Percentiles rank a stretch among this genome's conserved stretches.
These are phyloP conservation scores for Onygenales sp. DNA, from an alignment of 2,329 filamentous ascomycete genomes.

Conservation along the genomic window DNA sequence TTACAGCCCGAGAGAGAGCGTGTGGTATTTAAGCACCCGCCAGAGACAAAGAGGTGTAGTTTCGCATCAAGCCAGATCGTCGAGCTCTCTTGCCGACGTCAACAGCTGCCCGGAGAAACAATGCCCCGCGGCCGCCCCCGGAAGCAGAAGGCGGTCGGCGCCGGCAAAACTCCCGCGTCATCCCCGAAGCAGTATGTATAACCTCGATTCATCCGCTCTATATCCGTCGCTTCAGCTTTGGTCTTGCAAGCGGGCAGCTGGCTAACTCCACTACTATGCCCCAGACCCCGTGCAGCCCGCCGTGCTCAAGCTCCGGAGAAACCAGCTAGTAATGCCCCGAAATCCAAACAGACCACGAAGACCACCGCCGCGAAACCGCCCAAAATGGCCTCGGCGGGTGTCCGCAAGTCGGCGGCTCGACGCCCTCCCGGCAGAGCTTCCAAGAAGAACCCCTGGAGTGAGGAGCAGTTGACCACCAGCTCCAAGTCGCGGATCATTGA, in stretches of 20 bases:
- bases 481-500: constrained; percentile 26
- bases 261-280: constrained; percentile 10
- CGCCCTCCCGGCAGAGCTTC: constrained; percentile 22
- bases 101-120: constrained; percentile 13
- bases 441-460: constrained; percentile 28
- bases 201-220: neutral
- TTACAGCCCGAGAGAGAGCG: neutral
- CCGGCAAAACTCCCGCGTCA: constrained; percentile 7
- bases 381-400: constrained; percentile 8
- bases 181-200: neutral
- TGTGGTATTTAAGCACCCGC: neutral
- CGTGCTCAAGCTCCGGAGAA: constrained; percentile 19
- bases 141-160: constrained; percentile 9
- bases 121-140: constrained; percentile 18
- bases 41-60: neutral
- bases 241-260: neutral
- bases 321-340: constrained; percentile 15
- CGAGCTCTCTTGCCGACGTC: neutral
- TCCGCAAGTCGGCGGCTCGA: constrained; percentile 17
- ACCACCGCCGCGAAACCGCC: constrained; percentile 19
- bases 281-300: constrained; percentile 14
- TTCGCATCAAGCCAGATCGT: constrained; percentile 7
- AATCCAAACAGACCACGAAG: constrained; percentile 3
- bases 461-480: constrained; percentile 30
- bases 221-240: neutral